Conservation (phyloP, 1,284 basidiomycete species). For the Inonotus hispidus region DNA sequence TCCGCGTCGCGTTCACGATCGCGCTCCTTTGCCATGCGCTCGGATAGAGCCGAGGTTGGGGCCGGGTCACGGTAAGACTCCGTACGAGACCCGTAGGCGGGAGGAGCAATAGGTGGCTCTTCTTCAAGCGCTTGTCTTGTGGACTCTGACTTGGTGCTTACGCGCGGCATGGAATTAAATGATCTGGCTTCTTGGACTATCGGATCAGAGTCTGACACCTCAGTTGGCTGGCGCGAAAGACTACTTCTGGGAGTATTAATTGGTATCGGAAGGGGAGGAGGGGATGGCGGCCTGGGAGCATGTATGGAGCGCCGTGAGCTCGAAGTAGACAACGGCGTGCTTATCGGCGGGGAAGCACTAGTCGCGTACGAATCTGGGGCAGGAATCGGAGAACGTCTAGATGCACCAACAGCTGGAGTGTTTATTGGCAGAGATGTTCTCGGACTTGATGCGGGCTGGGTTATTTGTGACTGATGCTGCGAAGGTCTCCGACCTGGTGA, state of each 20-base stretch:
- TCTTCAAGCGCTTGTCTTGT: background rate
- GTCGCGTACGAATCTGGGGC: background rate
- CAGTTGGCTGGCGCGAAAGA: slow-evolving; percentile 14
- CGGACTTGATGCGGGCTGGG: slow-evolving; percentile 2
- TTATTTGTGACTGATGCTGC: background rate
- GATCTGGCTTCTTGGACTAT: background rate
- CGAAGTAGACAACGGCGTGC: background rate
- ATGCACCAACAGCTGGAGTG: background rate
- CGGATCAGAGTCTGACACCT: background rate
- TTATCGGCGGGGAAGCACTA: background rate
- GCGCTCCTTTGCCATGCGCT: slow-evolving; percentile 9
- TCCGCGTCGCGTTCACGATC: slow-evolving; percentile 1
- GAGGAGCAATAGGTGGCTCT: background rate
- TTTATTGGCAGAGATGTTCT: slow-evolving; percentile 4
- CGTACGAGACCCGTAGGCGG: background rate
- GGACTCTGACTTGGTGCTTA: background rate
- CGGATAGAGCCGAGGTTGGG: slow-evolving; percentile 3
- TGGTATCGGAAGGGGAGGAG: background rate
- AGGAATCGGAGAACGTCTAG: slow-evolving; percentile 2
- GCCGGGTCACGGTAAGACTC: background rate
- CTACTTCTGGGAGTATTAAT: background rate
- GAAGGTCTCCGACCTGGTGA: background rate
- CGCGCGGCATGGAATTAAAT: background rate
- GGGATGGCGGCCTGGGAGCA: background rate
- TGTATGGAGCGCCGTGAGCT: background rate